A percentile compares a stretch with the other conserved stretches of the same genome.
These are phyloP conservation scores for Apiospora sp. DNA, from an alignment of 2,329 filamentous ascomycete species.

Conservation along the genomic window DNA sequence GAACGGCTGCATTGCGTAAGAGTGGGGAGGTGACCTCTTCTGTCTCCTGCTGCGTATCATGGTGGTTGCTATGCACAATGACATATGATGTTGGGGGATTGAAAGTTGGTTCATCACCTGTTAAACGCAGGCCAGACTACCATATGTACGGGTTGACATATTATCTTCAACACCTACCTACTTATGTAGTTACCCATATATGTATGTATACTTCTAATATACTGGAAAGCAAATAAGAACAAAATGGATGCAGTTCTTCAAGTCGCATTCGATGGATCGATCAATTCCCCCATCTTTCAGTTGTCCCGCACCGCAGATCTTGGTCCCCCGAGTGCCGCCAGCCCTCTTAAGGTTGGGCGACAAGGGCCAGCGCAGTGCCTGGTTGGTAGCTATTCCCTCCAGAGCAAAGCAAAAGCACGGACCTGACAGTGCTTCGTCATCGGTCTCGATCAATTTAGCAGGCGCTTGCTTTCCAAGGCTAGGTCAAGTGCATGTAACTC, in stretches of 20 bases:
- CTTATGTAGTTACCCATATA: too few relatives aligned
- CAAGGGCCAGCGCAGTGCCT: neutral
- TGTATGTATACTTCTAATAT: neutral
- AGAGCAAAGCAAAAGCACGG: constrained; percentile 14
- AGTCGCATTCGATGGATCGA: neutral
- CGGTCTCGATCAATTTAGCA: constrained; percentile 1
- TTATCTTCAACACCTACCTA: neutral
- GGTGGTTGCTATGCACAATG: neutral
- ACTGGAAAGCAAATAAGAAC: neutral
- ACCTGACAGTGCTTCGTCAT: constrained; percentile 14
- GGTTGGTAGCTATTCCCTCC: neutral
- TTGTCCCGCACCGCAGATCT: neutral
- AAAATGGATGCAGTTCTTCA: neutral
- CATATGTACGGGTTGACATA: neutral
- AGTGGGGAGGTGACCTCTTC: constrained; percentile 6
- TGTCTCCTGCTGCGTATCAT: neutral
- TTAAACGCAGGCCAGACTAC: neutral
- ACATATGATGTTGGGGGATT: neutral
- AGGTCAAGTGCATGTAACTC: neutral
- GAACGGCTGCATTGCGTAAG: neutral
- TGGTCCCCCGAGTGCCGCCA: neutral
- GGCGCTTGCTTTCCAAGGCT: constrained; percentile 1
- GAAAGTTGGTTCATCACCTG: neutral
- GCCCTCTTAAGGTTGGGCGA: neutral
- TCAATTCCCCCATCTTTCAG: neutral